These are phyloP conservation scores for Aspergillus pseudoglaucus DNA, from an alignment of 2,329 filamentous ascomycete genomes.

Conservation along the genomic window DNA sequence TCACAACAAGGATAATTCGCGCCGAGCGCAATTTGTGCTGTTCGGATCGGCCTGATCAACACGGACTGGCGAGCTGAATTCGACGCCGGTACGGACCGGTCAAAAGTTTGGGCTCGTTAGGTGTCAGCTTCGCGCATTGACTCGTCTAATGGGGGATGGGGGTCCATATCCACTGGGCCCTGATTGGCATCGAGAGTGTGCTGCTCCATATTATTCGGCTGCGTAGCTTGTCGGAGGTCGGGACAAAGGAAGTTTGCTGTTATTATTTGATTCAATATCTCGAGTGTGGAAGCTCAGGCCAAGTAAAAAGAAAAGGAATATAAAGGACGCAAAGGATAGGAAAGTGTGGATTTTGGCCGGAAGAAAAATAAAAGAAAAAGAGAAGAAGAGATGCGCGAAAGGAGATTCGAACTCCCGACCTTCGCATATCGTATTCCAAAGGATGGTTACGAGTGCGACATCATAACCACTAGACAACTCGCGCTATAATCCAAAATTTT, in stretches of 20 bases:
- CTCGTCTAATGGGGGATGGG: not conserved
- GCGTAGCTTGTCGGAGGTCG: not conserved
- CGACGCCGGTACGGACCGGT: not conserved
- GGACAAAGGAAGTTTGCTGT: no score
- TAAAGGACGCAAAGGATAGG: no score
- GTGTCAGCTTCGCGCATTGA: not conserved
- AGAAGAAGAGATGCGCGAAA: not conserved
- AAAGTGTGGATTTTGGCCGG: not conserved
- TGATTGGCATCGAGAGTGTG: not conserved
- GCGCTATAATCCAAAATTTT: not conserved
- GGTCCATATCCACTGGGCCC: not conserved
- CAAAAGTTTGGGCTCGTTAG: not conserved
- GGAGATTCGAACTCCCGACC: constrained; percentile 2
- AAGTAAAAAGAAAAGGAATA: no score
- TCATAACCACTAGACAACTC: not conserved
- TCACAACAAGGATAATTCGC: no score
- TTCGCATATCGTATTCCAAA: constrained; percentile 1
- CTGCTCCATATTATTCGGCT: not conserved
- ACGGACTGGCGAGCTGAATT: not conserved
- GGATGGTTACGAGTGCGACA: constrained; percentile 1
- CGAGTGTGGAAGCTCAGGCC: no score
- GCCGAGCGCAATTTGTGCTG: not conserved
- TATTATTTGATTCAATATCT: no score
- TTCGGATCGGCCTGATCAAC: not conserved
- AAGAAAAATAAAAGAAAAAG: not conserved